Evolutionary conservation across 2,329 filamentous ascomycete species (phyloP).

Genomic region (Nigrospora oryzae): DNA sequence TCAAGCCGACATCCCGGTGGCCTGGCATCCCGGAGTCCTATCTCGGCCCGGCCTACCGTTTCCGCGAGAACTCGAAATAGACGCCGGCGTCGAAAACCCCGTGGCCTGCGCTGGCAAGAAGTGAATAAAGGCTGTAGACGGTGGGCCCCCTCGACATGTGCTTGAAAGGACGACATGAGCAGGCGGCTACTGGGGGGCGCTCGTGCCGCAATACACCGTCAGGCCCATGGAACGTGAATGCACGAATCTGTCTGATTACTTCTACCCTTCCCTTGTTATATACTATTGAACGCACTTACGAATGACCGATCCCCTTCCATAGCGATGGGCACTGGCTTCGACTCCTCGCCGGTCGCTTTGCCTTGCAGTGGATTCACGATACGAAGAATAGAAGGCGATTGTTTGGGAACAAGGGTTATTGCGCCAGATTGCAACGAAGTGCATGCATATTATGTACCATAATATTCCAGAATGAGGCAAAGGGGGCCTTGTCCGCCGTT

Average conservation of each 20-base stretch:
- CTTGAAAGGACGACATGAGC: not conserved
- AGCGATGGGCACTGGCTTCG: not conserved
- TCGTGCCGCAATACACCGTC: not conserved
- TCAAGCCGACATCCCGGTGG: too few species aligned
- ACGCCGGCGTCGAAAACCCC: too few species aligned
- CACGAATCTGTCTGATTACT: not conserved
- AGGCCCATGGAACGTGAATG: not conserved
- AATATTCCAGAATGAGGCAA: not conserved
- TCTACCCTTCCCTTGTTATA: not conserved
- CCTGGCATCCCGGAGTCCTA: too few species aligned
- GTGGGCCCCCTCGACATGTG: not conserved
- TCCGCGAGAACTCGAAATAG: too few species aligned
- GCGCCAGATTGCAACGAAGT: not conserved
- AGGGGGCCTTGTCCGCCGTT: too few species aligned
- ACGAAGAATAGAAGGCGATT: not conserved
- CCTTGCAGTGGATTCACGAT: not conserved
- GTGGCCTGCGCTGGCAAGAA: too few species aligned
- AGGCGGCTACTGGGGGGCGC: not conserved
- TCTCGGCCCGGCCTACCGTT: too few species aligned
- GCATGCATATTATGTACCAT: not conserved
- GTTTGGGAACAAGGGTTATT: not conserved
- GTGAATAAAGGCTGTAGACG: not conserved
- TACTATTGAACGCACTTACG: constrained; percentile 1
- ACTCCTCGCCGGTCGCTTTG: not conserved
- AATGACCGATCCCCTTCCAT: not conserved